Percentiles rank a stretch among this genome's conserved stretches.
These are phyloP conservation scores for Trifolium subterraneum DNA, from an alignment of 306 rosid genomes.

Conservation along the genomic window DNA sequence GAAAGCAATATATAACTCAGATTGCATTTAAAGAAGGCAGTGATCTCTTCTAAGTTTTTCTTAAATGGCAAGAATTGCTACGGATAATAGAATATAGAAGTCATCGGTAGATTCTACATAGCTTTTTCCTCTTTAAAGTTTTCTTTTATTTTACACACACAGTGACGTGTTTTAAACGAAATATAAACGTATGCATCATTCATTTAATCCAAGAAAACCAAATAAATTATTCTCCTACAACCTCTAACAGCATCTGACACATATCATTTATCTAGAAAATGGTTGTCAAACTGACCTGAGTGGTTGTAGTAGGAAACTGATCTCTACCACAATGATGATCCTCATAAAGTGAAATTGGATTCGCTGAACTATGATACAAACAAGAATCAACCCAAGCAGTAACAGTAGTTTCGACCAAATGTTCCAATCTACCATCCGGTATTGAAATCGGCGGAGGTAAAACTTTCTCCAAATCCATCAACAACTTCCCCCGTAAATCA, in stretches of 20 bases:
- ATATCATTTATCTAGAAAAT: not conserved
- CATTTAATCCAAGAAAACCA: conserved; percentile 9
- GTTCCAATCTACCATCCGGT: conserved; percentile 75
- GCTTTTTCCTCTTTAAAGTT: not conserved
- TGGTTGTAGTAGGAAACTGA: conserved; percentile 72
- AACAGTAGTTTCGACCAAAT: conserved; percentile 73
- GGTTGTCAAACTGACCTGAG: conserved; percentile 66
- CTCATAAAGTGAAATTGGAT: conserved; percentile 67
- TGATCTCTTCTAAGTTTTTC: not conserved
- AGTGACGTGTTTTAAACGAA: not conserved
- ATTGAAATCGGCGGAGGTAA: conserved; percentile 70
- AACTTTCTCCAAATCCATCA: conserved; percentile 67
- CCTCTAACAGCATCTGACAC: conserved; percentile 1
- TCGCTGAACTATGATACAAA: conserved; percentile 63
- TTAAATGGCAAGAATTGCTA: conserved; percentile 3
- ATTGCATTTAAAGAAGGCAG: not conserved
- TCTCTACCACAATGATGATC: conserved; percentile 80
- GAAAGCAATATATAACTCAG: conserved; percentile 10
- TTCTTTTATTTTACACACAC: not conserved
- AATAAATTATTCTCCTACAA: conserved; percentile 13
- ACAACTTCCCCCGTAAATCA: conserved; percentile 56
- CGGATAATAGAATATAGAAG: not conserved
- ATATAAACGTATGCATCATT: not conserved
- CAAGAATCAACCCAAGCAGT: conserved; percentile 73
- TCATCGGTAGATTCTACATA: not conserved